These are phyloP conservation scores for Oryza australiensis DNA, from an alignment of 176 grass and related monocot genomes.

Conservation along the genomic window DNA sequence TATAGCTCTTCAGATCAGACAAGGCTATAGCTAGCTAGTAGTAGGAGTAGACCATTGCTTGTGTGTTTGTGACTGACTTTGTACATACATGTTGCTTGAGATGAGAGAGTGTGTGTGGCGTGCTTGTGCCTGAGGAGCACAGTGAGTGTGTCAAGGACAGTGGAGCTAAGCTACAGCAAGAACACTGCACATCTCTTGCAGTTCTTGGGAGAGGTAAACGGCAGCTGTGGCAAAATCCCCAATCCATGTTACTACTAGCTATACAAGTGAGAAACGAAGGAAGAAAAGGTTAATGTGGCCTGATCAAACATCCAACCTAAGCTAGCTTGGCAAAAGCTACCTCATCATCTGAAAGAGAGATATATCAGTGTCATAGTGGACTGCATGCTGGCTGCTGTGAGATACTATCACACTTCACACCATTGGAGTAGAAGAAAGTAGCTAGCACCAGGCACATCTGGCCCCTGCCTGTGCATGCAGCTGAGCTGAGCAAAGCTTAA, in stretches of 20 bases:
- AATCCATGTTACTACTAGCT: background rate
- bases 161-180: conserved; percentile 45
- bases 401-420: background rate
- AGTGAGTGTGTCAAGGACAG: conserved; percentile 39
- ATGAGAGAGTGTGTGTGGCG: conserved; percentile 4
- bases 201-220: conserved; percentile 32
- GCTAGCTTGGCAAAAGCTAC: conserved; percentile 17
- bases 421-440: background rate
- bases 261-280: background rate
- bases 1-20: background rate
- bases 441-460: background rate
- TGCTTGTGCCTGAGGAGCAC: conserved; percentile 26
- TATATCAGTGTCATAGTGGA: conserved; percentile 15
- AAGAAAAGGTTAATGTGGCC: background rate
- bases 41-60: background rate
- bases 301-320: conserved; percentile 13
- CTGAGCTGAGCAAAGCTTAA: background rate
- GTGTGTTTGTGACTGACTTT: background rate
- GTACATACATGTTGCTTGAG: conserved; percentile 23
- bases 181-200: conserved; percentile 30
- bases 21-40: background rate
- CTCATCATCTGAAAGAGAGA: background rate
- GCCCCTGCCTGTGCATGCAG: background rate
- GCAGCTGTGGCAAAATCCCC: background rate
- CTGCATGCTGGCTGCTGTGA: background rate